Percentiles rank a stretch among this genome's conserved stretches.
Conservation (phyloP, 805 yeast species). For the Wickerhamiella occidentalis region DNA sequence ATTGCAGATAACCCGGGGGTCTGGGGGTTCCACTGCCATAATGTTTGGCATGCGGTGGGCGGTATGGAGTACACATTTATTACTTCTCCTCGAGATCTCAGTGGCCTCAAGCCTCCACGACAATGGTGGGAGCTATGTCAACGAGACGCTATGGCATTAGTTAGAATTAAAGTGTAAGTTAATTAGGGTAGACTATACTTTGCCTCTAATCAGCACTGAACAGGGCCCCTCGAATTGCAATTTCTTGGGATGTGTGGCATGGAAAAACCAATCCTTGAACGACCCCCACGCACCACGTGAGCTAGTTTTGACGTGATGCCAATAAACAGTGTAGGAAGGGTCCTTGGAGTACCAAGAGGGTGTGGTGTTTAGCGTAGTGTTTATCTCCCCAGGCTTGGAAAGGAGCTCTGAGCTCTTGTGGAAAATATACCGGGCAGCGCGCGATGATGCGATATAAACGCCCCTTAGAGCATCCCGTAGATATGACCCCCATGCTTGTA, state of each 20-base stretch:
- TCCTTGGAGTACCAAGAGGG: conserved; percentile 6
- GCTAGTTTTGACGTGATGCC: conserved; percentile 7
- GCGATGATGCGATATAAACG: not conserved
- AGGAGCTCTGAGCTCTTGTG: not conserved
- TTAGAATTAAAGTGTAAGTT: not conserved
- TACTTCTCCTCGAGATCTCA: not conserved
- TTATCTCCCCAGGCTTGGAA: not conserved
- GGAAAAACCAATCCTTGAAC: not conserved
- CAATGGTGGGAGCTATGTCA: conserved; percentile 1
- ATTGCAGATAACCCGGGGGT: conserved; percentile 82
- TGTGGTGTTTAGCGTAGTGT: not conserved
- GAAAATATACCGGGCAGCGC: not conserved
- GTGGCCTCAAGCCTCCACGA: not conserved
- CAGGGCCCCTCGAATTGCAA: conserved; percentile 8
- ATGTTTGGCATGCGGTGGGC: conserved; percentile 11
- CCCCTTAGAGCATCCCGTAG: not conserved
- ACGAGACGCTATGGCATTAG: not conserved
- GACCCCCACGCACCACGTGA: not conserved
- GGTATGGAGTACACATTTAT: conserved; percentile 10
- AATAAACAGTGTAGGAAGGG: conserved; percentile 4
- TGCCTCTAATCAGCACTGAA: conserved; percentile 2
- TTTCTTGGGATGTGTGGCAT: conserved; percentile 3
- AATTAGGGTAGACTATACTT: not conserved
- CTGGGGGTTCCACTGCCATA: conserved; percentile 88
- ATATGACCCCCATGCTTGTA: not conserved